Evolutionary conservation across 2,329 filamentous ascomycete species (phyloP).

Genomic region (Phaeosphaeria sp.): DNA sequence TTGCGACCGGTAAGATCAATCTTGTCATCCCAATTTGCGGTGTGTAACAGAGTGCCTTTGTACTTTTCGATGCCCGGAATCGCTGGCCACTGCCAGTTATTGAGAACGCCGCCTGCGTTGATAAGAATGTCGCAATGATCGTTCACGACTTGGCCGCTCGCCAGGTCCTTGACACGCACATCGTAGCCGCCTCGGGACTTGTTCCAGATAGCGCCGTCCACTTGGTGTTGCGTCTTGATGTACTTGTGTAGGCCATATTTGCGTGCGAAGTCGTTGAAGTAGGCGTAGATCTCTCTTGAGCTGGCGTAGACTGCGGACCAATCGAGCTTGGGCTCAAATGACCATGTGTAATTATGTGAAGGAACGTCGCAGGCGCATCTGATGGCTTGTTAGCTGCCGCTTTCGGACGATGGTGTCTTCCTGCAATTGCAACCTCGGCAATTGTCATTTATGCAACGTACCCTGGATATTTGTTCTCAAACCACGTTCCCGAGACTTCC

Average conservation of each 20-base stretch:
- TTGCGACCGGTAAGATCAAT: slow-evolving; percentile 57
- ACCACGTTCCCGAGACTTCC: slow-evolving; percentile 59
- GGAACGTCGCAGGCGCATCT: slow-evolving; percentile 59
- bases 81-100: slow-evolving; percentile 60
- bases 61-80: slow-evolving; percentile 61
- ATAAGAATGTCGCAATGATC: slow-evolving; percentile 58
- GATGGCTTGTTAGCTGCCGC: slow-evolving; percentile 1
- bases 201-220: slow-evolving; percentile 47
- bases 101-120: slow-evolving; percentile 58
- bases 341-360: slow-evolving; percentile 60
- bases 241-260: slow-evolving; percentile 51
- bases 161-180: slow-evolving; percentile 42
- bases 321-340: slow-evolving; percentile 55
- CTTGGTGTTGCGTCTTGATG: slow-evolving; percentile 42
- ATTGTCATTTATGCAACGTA: slow-evolving; percentile 21
- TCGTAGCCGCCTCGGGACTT: slow-evolving; percentile 44
- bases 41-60: slow-evolving; percentile 61
- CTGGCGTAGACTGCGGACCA: slow-evolving; percentile 54
- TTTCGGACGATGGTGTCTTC: no score
- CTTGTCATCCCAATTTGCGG: slow-evolving; percentile 61
- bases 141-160: slow-evolving; percentile 33
- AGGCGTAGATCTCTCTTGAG: slow-evolving; percentile 52
- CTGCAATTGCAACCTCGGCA: not conserved
- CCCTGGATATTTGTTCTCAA: slow-evolving; percentile 57
- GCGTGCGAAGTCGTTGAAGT: slow-evolving; percentile 50